A percentile compares a stretch with the other conserved stretches of the same genome.
Conservation (phyloP, 2,329 filamentous ascomycete species). For the Xylariaceae sp. region DNA sequence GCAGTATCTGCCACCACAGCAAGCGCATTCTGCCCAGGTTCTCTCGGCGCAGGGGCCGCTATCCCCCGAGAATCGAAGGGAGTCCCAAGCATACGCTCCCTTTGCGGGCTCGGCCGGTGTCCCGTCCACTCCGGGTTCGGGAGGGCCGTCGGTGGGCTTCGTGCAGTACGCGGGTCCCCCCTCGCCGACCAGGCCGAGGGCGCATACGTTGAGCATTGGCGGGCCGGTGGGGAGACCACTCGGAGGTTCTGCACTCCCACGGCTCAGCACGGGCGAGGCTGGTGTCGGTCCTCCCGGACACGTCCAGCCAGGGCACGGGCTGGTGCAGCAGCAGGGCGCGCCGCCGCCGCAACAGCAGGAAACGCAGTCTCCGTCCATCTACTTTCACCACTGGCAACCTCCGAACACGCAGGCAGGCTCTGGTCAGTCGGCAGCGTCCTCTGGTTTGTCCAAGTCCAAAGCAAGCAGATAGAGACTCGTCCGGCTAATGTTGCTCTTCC, state of each 20-base stretch:
- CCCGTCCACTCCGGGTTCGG: constrained; percentile 36
- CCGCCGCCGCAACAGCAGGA: constrained; percentile 57
- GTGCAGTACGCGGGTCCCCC: constrained; percentile 34
- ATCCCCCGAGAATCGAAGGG: constrained; percentile 49
- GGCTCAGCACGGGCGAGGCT: constrained; percentile 37
- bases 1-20: constrained; percentile 50
- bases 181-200: constrained; percentile 43
- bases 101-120: constrained; percentile 34
- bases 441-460: constrained; percentile 59
- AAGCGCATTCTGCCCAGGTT: constrained; percentile 42
- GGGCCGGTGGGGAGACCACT: constrained; percentile 31
- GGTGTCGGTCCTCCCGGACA: constrained; percentile 26
- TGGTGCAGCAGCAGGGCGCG: constrained; percentile 45
- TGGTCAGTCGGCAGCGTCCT: constrained; percentile 64
- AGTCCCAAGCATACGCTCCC: constrained; percentile 37
- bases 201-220: constrained; percentile 38
- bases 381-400: constrained; percentile 91
- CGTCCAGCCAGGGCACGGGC: constrained; percentile 36
- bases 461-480: constrained; percentile 33
- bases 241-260: constrained; percentile 32
- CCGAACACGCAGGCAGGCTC: constrained; percentile 57
- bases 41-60: constrained; percentile 41
- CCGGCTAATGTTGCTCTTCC: constrained; percentile 33
- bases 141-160: constrained; percentile 32
- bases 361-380: constrained; percentile 65